A percentile compares a stretch with the other conserved stretches of the same genome.
Conservation (phyloP, 306 rosid genomes). For the Vicia sativa region DNA sequence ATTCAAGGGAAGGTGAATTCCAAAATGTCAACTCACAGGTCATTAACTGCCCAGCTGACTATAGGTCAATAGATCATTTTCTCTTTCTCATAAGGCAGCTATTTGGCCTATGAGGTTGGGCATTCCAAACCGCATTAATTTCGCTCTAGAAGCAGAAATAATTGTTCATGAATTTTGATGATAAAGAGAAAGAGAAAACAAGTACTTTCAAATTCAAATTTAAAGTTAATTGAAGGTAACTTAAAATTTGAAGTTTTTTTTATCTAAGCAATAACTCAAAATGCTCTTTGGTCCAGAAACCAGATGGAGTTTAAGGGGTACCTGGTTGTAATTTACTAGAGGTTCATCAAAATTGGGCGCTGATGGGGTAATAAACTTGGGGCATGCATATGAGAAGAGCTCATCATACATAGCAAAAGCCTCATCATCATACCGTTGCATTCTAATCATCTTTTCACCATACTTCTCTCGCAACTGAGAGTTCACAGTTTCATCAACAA, state of each 20-base stretch:
- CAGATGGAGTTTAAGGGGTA: conserved; percentile 36
- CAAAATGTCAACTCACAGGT: conserved; percentile 9
- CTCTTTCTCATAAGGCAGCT: background rate
- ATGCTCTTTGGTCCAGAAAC: background rate
- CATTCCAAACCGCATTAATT: conserved; percentile 19
- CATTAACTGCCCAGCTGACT: conserved; percentile 3
- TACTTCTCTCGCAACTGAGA: conserved; percentile 91
- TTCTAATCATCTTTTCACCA: conserved; percentile 94
- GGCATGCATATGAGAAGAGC: conserved; percentile 98
- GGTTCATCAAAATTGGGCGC: conserved; percentile 97
- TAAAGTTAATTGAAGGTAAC: background rate
- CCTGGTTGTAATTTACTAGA: conserved; percentile 93
- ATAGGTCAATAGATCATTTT: conserved; percentile 4
- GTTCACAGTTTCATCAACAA: conserved; percentile 90
- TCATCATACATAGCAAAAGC: conserved; percentile 95
- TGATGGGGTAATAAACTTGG: conserved; percentile 97
- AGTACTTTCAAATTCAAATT: conserved; percentile 22
- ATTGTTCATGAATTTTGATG: conserved; percentile 1
- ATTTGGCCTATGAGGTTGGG: background rate
- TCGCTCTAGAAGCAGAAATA: background rate
- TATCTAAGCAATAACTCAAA: conserved; percentile 6
- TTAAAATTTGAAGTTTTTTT: conserved; percentile 1
- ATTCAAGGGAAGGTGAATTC: background rate
- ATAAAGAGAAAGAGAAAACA: background rate
- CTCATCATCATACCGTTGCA: conserved; percentile 93